Base-by-base conservation (phyloP, 345 rosid species). In the Clarkia xantiana region DNA sequence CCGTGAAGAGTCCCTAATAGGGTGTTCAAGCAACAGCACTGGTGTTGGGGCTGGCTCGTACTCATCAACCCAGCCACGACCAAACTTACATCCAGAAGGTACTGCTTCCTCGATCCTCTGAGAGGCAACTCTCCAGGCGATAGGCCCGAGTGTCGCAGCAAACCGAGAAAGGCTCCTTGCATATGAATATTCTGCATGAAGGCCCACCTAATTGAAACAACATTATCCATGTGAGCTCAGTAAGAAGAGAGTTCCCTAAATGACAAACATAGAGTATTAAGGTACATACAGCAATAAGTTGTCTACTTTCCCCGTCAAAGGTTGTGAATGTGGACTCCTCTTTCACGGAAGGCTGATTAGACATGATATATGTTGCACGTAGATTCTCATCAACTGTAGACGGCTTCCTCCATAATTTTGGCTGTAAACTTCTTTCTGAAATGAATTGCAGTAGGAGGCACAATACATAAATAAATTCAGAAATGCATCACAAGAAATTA, bases 41-140 rank as follows among this genome's bases (percentile, higher is more conserved):
- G 94, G 84, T 17, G 84, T 76, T 50, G 94, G 81, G 60, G 81
- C 82, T 2, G 97, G 94, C 62, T 85, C 91, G 40, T 85, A 85
- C 57, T 85, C 95, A 54, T 78, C 88, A 42, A 85, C 95, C 95
- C 95, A 85, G 22, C 95, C 95, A 44, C 76, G 82, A 45, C 95
- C 95, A 63, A 69, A 85, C 67, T 87, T 76, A 61, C 65, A 70
- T 19, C 78, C 94, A 46, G 69, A 52, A 54, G 87, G 91, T 49
- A 87, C 59, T 58, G 82, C 69, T 67, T 68, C 73, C 67, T 85
- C 81, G 67, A 85, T 82, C 72, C 81, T 69, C 58, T 76, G 75
- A 11, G 91, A 77, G 44, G 95, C 95, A 63, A 77, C 78, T 60
- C 71, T 76, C 95, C 95, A 85, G 41, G 91, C 88, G 51, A 72